Conservation (phyloP, 2,329 filamentous ascomycete genomes). For the Elsinoe fawcettii region DNA sequence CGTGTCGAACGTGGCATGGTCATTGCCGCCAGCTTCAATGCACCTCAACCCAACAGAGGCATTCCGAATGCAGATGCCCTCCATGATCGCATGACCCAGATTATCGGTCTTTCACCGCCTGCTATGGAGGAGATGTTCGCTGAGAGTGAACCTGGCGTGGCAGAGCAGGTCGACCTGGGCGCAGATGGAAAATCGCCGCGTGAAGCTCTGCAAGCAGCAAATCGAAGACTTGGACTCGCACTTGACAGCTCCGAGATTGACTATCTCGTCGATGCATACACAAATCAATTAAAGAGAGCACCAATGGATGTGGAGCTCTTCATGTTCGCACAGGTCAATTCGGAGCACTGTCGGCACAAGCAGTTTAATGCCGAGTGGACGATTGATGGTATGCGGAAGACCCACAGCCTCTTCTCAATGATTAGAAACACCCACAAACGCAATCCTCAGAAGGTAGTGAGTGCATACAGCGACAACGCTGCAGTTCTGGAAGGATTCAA, state of each 20-base stretch:
- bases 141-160: slow-evolving; percentile 49
- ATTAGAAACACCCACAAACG: slow-evolving; percentile 88
- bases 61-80: slow-evolving; percentile 61
- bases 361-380: slow-evolving; percentile 97
- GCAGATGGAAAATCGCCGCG: slow-evolving; percentile 57
- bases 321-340: slow-evolving; percentile 99
- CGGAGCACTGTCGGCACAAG: slow-evolving; percentile 83
- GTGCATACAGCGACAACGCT: slow-evolving; percentile 95
- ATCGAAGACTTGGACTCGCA: slow-evolving; percentile 73
- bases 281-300: slow-evolving; percentile 53
- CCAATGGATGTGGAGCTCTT: slow-evolving; percentile 92
- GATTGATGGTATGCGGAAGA: slow-evolving; percentile 76
- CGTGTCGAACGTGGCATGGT: slow-evolving; percentile 83
- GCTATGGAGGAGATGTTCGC: slow-evolving; percentile 71
- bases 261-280: slow-evolving; percentile 82
- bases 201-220: slow-evolving; percentile 71
- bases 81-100: slow-evolving; percentile 94
- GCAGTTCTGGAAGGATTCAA: slow-evolving; percentile 74
- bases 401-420: slow-evolving; percentile 84
- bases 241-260: slow-evolving; percentile 85
- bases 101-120: slow-evolving; percentile 58
- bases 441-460: slow-evolving; percentile 72
- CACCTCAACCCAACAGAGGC: slow-evolving; percentile 40
- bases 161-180: slow-evolving; percentile 33
- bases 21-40: slow-evolving; percentile 57